A percentile compares a stretch with the other conserved stretches of the same genome.
These are phyloP conservation scores for Pyrenophora tritici-repentis DNA, from an alignment of 2,329 filamentous ascomycete genomes.

Conservation along the genomic window DNA sequence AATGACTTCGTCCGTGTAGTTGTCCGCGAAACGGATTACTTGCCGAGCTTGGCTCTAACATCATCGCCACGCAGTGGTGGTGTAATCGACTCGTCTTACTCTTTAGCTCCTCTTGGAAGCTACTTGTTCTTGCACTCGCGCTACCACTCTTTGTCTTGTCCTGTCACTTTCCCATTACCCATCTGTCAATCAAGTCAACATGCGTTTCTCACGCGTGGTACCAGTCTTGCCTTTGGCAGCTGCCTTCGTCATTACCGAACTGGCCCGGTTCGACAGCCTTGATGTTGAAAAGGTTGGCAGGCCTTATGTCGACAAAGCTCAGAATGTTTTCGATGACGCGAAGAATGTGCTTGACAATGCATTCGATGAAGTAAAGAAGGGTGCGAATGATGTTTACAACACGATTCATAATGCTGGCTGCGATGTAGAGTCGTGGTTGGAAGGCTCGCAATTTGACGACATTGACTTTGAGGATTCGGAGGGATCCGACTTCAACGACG, in stretches of 20 bases:
- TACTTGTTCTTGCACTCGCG: slow-evolving; percentile 15
- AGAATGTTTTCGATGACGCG: slow-evolving; percentile 30
- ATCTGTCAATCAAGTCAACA: slow-evolving; percentile 34
- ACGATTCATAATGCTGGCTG: slow-evolving; percentile 52
- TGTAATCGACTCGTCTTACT: slow-evolving; percentile 38
- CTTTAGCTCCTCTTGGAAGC: slow-evolving; percentile 15
- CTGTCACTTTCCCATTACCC: slow-evolving; percentile 2
- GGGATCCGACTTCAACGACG: too few species aligned
- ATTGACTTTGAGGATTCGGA: too few species aligned
- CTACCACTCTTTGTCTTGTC: slow-evolving; percentile 4
- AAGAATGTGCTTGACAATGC: slow-evolving; percentile 53
- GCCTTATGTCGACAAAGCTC: slow-evolving; percentile 25
- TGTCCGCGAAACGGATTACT: slow-evolving; percentile 11
- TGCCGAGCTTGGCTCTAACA: slow-evolving; percentile 11
- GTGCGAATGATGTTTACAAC: slow-evolving; percentile 45
- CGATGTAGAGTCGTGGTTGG: slow-evolving; percentile 56
- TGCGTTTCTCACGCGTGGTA: slow-evolving; percentile 57
- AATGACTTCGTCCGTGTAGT: slow-evolving; percentile 13
- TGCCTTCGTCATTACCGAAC: slow-evolving; percentile 60
- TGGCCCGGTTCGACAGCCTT: slow-evolving; percentile 51
- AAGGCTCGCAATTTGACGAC: slow-evolving; percentile 42
- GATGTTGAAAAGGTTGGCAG: slow-evolving; percentile 35
- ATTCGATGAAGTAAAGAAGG: slow-evolving; percentile 48
- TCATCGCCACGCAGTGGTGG: slow-evolving; percentile 27
- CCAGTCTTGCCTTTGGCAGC: slow-evolving; percentile 56